phyloP scores from a whole-genome alignment of 169 alveolate species.

The Toxoplasma gondii region DNA sequence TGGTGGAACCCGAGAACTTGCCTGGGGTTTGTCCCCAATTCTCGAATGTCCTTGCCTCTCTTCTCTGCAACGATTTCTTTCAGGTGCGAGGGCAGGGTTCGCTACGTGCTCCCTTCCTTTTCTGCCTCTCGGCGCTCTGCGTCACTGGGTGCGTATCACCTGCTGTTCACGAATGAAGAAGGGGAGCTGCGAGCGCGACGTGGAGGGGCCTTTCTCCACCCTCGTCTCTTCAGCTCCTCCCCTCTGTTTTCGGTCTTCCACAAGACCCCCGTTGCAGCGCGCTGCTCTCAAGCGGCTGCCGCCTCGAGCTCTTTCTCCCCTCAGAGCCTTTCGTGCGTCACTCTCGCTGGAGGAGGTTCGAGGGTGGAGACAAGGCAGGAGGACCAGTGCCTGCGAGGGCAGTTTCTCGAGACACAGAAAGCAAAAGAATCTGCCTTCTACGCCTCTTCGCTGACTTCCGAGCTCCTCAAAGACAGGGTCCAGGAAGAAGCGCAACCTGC shows the following conservation, averaged over 20 bases:
- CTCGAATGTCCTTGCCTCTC: not conserved
- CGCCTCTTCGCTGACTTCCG: not conserved
- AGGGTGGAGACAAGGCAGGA: not conserved
- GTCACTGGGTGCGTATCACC: not conserved
- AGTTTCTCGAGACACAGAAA: not conserved
- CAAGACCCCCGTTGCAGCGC: not conserved
- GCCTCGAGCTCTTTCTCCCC: not conserved
- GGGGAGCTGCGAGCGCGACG: conserved; percentile 25
- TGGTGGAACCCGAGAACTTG: not conserved
- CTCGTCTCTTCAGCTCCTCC: not conserved
- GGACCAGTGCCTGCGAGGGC: not conserved
- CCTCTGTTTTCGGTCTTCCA: not conserved
- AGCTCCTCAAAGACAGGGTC: not conserved
- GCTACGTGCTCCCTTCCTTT: not conserved
- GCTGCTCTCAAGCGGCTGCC: not conserved
- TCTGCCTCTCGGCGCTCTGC: not conserved
- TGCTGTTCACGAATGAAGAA: not conserved
- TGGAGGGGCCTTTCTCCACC: not conserved
- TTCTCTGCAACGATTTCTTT: not conserved
- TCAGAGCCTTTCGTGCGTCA: not conserved
- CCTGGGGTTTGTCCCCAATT: not conserved
- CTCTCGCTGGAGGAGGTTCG: not conserved
- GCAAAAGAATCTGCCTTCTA: not conserved
- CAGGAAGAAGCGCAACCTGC: not conserved
- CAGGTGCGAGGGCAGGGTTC: conserved; percentile 37